These are phyloP conservation scores for Russula abietina DNA, from an alignment of 768 basidiomycete species.

Conservation along the genomic window DNA sequence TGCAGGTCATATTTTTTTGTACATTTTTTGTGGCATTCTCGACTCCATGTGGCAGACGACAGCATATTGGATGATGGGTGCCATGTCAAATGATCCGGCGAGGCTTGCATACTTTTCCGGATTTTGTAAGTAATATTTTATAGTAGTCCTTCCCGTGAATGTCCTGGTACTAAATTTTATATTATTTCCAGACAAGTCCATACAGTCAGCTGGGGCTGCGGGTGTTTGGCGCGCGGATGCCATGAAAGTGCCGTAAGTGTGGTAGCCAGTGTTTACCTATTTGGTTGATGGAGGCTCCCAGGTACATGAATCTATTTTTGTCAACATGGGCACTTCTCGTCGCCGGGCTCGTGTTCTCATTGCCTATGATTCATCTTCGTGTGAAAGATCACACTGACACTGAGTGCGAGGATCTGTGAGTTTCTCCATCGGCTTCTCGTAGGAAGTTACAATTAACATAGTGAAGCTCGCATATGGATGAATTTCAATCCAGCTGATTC, in stretches of 20 bases:
- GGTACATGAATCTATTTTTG: constrained; percentile 64
- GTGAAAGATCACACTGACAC: constrained; percentile 55
- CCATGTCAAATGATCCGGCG: constrained; percentile 76
- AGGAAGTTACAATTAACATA: background rate
- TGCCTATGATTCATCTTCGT: constrained; percentile 69
- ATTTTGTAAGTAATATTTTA: constrained; percentile 52
- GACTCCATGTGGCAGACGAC: constrained; percentile 86
- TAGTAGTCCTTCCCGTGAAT: background rate
- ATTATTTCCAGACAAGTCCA: constrained; percentile 51
- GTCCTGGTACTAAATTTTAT: background rate
- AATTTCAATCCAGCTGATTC: constrained; percentile 9
- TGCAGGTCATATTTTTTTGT: constrained; percentile 51
- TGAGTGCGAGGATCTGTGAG: constrained; percentile 51
- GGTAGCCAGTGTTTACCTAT: background rate
- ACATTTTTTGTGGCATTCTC: constrained; percentile 66
- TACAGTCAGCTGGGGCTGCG: constrained; percentile 73
- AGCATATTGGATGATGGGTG: constrained; percentile 78
- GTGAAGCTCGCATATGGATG: constrained; percentile 13
- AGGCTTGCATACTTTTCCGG: constrained; percentile 78
- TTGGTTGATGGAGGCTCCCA: constrained; percentile 22
- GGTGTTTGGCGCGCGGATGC: constrained; percentile 69
- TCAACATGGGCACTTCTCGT: constrained; percentile 71
- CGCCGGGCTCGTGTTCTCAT: constrained; percentile 56
- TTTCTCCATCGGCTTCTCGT: constrained; percentile 9
- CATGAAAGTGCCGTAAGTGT: constrained; percentile 50